phyloP scores from a whole-genome alignment of 768 basidiomycete species.

The Agrocybe pediades region DNA sequence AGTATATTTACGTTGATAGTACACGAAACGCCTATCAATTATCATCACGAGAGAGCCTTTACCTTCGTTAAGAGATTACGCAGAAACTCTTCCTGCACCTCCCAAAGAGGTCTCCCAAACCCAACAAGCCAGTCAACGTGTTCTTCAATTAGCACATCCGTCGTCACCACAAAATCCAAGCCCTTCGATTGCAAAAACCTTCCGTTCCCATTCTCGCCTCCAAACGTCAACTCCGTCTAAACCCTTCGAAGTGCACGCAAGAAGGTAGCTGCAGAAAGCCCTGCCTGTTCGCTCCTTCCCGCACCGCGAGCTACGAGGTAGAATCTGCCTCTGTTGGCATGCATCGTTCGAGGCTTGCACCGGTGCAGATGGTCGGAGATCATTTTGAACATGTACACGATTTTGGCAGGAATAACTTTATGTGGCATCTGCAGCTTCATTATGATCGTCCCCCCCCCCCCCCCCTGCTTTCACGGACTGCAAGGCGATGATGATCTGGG shows the following conservation, averaged over 20 bases:
- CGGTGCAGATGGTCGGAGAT: neutral
- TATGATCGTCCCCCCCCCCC: slow-evolving; percentile 5
- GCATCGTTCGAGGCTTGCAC: slow-evolving; percentile 6
- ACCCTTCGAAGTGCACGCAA: neutral
- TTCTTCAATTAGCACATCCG: neutral
- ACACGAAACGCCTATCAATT: too few species aligned
- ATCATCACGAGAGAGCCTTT: too few species aligned
- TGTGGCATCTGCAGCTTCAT: slow-evolving; percentile 8
- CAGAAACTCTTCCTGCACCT: slow-evolving; percentile 1
- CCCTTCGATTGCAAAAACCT: slow-evolving; percentile 1
- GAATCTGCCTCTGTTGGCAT: slow-evolving; percentile 6
- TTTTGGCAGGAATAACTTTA: neutral
- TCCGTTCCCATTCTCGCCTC: slow-evolving; percentile 5
- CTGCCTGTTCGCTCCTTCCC: neutral
- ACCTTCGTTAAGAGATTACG: neutral
- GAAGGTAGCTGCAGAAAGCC: neutral
- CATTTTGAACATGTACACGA: neutral
- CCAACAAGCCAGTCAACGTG: slow-evolving; percentile 4
- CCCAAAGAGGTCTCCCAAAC: slow-evolving; percentile 4
- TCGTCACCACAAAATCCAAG: slow-evolving; percentile 4
- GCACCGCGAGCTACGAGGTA: slow-evolving; percentile 7
- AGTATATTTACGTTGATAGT: too few species aligned
- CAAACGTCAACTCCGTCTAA: slow-evolving; percentile 4
- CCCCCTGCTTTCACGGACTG: slow-evolving; percentile 4
- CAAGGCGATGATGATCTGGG: slow-evolving; percentile 8